Base-by-base conservation (phyloP, 2,329 filamentous ascomycete genomes). In the Apiospora koreana region DNA sequence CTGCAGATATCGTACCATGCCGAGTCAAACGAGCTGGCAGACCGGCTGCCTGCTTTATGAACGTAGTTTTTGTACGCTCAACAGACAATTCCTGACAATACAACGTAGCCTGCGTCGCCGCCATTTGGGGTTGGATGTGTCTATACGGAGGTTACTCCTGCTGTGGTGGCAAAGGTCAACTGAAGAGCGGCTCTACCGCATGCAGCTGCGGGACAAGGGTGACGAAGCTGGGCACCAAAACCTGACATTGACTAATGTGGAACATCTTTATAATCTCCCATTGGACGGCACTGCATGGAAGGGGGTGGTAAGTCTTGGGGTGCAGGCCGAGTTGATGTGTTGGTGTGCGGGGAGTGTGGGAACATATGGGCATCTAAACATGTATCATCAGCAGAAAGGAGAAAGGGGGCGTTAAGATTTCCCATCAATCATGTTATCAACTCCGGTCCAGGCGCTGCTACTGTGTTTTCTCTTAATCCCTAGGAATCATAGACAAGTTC, bases 391-490 rank as follows among this genome's bases (percentile, higher is more conserved):
- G 28, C 28, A 38, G 28, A 62, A 31, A 31, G 50, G 48, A 31
- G 25, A 8, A n/a, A n/a, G n/a, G n/a, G n/a, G 31, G 54, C 28
- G 31, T 38, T 16, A n/a, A 7, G 4, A 38, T 62, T 62, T 62
- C 54, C 54, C 54, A 38, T 62, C 54, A 62, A 62, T 62, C 54
- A 62, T 62, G 54, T 62, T 62, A 62, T 38, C 54, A 62, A 62
- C 54, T 62, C 54, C 54, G 54, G 54, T 38, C 54, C 31, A 38
- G 31, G 12, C 28, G n/a, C 54, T 62, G 21, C 28, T 28, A 8
- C 48, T 23, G 28, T n/a, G 10, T 23, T 62, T 38, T 12, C 7
- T 35, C 16, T 54, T 5, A 7, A 58, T 4, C n/a, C 6, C 1
- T 35, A 31, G n/a, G 50, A 9, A 35, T 21, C 9, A 16, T 3